Conservation (phyloP, 176 grass and related monocot species). For the Eleusine coracana region DNA sequence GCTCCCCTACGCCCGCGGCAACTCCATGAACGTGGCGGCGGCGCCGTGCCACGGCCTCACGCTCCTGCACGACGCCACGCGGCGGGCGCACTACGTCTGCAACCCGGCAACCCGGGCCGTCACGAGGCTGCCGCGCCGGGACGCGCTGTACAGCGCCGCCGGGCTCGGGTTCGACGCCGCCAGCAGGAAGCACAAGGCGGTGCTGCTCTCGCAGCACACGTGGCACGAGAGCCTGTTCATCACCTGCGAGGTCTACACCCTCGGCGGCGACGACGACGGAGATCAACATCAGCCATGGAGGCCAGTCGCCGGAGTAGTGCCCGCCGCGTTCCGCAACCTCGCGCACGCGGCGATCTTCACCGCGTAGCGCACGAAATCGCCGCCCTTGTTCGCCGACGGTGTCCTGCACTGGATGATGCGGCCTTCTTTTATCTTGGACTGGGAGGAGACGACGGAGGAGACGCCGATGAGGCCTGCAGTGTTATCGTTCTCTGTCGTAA, state of each 20-base stretch:
- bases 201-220: too few relatives aligned
- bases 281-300: conserved; percentile 5
- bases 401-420: conserved; percentile 32
- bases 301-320: neutral
- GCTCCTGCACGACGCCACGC: neutral
- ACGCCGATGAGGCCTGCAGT: neutral
- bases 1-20: neutral
- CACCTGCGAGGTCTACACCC: neutral
- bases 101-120: conserved; percentile 31
- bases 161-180: conserved; percentile 21
- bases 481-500: conserved; percentile 11
- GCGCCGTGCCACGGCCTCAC: conserved; percentile 21
- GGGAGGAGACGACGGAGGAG: too few relatives aligned
- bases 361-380: neutral
- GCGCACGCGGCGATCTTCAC: too few relatives aligned
- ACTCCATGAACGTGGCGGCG: neutral
- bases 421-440: neutral
- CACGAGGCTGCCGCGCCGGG: neutral
- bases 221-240: too few relatives aligned
- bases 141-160: neutral
- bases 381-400: neutral
- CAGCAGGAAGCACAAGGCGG: neutral
- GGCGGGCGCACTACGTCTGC: conserved; percentile 9
- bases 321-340: conserved; percentile 1
- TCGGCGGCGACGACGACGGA: neutral